These are phyloP conservation scores for Lolium rigidum DNA, from an alignment of 176 grass and related monocot genomes.

Conservation along the genomic window DNA sequence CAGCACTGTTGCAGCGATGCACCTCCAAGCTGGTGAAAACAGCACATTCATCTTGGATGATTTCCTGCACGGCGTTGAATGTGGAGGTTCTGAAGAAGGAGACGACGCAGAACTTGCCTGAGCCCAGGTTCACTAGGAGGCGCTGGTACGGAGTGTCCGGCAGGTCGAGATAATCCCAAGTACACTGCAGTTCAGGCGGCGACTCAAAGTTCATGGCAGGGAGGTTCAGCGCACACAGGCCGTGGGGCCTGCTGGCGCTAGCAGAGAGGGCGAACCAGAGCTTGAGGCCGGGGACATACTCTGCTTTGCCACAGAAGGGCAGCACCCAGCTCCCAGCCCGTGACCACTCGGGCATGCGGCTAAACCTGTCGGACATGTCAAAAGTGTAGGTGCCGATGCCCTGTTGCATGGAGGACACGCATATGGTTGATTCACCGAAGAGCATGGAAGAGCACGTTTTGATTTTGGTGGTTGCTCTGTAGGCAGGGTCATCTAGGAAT, in stretches of 20 bases:
- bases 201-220: not conserved
- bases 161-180: conserved; percentile 6
- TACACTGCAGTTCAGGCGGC: not conserved
- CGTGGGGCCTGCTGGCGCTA: not conserved
- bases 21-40: not conserved
- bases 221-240: not conserved
- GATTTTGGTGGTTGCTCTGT: not conserved
- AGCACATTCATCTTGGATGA: not conserved
- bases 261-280: conserved; percentile 6
- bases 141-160: not conserved
- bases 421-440: not conserved
- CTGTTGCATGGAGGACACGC: not conserved
- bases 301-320: conserved; percentile 6
- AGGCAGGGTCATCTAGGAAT: not conserved
- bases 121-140: not conserved
- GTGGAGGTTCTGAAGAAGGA: not conserved
- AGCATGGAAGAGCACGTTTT: not conserved
- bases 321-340: not conserved
- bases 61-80: not conserved
- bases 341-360: not conserved
- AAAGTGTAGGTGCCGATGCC: not conserved
- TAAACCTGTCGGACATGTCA: not conserved
- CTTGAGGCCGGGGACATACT: not conserved
- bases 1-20: not conserved
- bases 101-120: not conserved